These are phyloP conservation scores for Candida silvatica DNA, from an alignment of 805 yeast genomes.

Conservation along the genomic window DNA sequence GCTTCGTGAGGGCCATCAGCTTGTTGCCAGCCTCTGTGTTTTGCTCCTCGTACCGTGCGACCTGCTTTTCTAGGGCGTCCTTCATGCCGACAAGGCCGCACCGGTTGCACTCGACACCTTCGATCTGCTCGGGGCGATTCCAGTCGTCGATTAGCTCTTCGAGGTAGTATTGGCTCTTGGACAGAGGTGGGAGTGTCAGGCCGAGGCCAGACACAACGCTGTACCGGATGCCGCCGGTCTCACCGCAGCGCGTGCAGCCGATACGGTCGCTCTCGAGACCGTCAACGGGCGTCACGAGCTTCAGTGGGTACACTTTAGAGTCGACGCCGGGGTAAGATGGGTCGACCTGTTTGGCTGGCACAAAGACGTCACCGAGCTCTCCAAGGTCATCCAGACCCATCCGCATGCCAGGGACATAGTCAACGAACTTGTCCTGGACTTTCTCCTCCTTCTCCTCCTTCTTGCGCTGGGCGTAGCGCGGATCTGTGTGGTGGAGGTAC, in stretches of 20 bases:
- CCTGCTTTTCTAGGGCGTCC: slow-evolving; percentile 36
- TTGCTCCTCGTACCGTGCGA: slow-evolving; percentile 15
- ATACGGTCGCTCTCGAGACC: slow-evolving; percentile 84
- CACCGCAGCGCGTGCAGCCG: slow-evolving; percentile 88
- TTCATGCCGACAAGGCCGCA: slow-evolving; percentile 67
- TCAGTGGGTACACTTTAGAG: slow-evolving; percentile 40
- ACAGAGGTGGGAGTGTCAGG: slow-evolving; percentile 50
- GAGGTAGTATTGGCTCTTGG: slow-evolving; percentile 35
- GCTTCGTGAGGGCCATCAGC: slow-evolving; percentile 26
- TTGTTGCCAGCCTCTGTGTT: slow-evolving; percentile 9
- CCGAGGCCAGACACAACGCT: slow-evolving; percentile 71
- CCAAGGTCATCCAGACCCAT: slow-evolving; percentile 41
- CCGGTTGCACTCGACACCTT: slow-evolving; percentile 91
- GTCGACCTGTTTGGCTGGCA: slow-evolving; percentile 72
- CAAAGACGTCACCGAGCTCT: slow-evolving; percentile 52
- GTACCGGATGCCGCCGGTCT: slow-evolving; percentile 84
- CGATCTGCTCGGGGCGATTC: slow-evolving; percentile 76
- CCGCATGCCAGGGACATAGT: slow-evolving; percentile 21
- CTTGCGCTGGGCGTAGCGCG: slow-evolving; percentile 8
- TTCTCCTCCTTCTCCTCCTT: slow-evolving; percentile 14
- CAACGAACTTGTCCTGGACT: slow-evolving; percentile 20
- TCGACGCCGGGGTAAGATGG: slow-evolving; percentile 46
- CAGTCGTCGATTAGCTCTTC: slow-evolving; percentile 53
- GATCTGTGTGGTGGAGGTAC: slow-evolving; percentile 21
- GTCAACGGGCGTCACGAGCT: slow-evolving; percentile 81